Evolutionary conservation across 2,329 filamentous ascomycete species (phyloP), one percentile per base, ranked within the genome.

Genomic region (Cordyceps pruinosa): DNA sequence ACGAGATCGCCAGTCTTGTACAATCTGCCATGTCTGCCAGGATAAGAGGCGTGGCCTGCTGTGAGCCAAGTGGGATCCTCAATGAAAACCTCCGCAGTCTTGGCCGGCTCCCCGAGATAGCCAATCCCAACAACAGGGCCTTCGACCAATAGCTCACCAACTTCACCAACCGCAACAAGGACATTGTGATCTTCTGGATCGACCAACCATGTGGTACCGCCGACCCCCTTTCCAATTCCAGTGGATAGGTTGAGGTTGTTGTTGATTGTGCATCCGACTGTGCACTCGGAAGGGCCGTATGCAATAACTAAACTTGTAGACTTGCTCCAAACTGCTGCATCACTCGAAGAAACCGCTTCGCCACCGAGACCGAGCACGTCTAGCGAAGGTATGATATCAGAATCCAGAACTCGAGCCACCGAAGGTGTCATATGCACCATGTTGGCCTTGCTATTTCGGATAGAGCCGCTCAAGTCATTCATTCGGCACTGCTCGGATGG

Each of bases 1-100:
- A 80, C 82, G 1, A 85, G 69, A 60, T 86, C 83, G 1, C 83
- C 83, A 0, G 83, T 85, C 63, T 80, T 81, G 64, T 85, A 86
- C 2, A 85, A 62, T 5, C 77, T 71, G 1, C 75, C 76, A 9
- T 58, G 62, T 5, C 75, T 70, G 2, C 77, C 77, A 0, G 69
- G 57, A 1, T 66, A 60, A 1, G 64, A 54, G 2, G 67, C 68
- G 23, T 71, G 65, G 6, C 77, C 77, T 0, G 67, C 66, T 4
- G 72, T 66, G 1, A 81, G 71, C 79, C 82, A 86, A 0, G 66
- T 66, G 0, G 81, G 82, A 54, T 82, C 73, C 10, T 74, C 69
- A 46, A 87, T 78, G 59, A 87, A 88, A 0, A 76, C 77, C 25
- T 76, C 75, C 2, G 73, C 74, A 0, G 84, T 87, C 68, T 83